Evolutionary conservation across 1,284 basidiomycete species (phyloP).

Genomic region (Coniferiporia sulphurascens): DNA sequence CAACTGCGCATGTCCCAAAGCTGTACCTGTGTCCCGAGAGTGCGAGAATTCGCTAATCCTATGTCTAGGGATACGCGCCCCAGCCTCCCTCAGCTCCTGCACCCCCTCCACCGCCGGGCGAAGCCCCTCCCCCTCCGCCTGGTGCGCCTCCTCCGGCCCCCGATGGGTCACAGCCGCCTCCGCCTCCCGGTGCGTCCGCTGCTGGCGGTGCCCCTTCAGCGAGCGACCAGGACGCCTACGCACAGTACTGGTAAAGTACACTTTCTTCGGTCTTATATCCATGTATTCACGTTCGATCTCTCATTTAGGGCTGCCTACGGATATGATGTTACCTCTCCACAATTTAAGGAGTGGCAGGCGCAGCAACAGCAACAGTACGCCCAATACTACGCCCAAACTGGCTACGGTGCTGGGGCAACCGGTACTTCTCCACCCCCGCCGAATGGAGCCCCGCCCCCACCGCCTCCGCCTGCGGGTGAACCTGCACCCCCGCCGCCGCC

Average conservation of each 20-base stretch:
- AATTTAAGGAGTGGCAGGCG: conserved; percentile 77
- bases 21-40: conserved; percentile 16
- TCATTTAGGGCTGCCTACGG: conserved; percentile 75
- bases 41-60: conserved; percentile 19
- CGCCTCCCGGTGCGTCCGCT: conserved; percentile 27
- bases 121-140: conserved; percentile 36
- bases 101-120: conserved; percentile 54
- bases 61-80: conserved; percentile 52
- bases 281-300: conserved; percentile 4
- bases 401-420: conserved; percentile 23
- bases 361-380: conserved; percentile 66
- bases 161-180: conserved; percentile 28
- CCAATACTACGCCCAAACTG: conserved; percentile 59
- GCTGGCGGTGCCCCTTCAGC: conserved; percentile 42
- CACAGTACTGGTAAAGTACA: conserved; percentile 59
- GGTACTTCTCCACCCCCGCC: conserved; percentile 17
- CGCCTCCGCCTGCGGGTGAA: conserved; percentile 11
- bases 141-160: conserved; percentile 33
- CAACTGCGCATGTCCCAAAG: not conserved
- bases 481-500: conserved; percentile 16
- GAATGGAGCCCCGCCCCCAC: conserved; percentile 14
- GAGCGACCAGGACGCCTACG: conserved; percentile 58
- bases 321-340: conserved; percentile 79
- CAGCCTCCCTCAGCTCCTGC: conserved; percentile 54
- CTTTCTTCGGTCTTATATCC: not conserved